Conservation (phyloP, 192 early-diverging fungal species). For the Coemansia sp. region DNA sequence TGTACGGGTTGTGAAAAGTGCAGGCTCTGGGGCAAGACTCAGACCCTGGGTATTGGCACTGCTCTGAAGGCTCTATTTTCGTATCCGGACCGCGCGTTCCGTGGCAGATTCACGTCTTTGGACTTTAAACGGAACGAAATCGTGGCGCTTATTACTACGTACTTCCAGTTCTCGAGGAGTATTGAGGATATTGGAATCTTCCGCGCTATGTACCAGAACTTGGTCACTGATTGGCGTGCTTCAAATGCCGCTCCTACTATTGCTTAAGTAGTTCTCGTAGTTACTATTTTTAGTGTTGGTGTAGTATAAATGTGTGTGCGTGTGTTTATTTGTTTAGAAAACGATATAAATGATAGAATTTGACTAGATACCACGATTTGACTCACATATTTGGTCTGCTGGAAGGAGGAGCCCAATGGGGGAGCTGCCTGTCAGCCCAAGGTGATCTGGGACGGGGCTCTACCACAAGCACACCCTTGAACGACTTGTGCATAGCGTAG, state of each 20-base stretch:
- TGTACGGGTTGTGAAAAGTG: constrained; percentile 99
- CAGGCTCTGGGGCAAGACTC: constrained; percentile 96
- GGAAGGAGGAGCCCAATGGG: no score
- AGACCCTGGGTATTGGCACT: constrained; percentile 92
- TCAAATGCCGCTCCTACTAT: constrained; percentile 7
- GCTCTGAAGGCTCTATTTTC: constrained; percentile 97
- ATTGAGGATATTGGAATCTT: constrained; percentile 81
- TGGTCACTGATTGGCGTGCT: constrained; percentile 53
- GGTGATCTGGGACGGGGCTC: no score
- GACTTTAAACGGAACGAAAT: constrained; percentile 69
- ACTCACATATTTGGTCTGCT: not conserved
- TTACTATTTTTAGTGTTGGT: not conserved
- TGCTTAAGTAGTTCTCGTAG: not conserved
- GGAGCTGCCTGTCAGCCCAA: no score
- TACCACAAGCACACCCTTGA: not conserved
- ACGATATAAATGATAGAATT: not conserved
- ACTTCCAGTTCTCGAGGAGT: constrained; percentile 85
- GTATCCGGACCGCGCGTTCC: constrained; percentile 71
- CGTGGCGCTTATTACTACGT: constrained; percentile 88
- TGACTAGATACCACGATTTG: not conserved
- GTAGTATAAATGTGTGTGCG: not conserved
- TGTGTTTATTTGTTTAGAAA: not conserved
- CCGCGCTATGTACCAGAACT: constrained; percentile 69
- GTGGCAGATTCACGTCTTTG: constrained; percentile 43
- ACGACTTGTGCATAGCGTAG: not conserved